Percentiles rank a stretch among this genome's conserved stretches.
Evolutionary conservation across 1,284 basidiomycete species (phyloP).

Genomic region (Leccinum griseonigrum): DNA sequence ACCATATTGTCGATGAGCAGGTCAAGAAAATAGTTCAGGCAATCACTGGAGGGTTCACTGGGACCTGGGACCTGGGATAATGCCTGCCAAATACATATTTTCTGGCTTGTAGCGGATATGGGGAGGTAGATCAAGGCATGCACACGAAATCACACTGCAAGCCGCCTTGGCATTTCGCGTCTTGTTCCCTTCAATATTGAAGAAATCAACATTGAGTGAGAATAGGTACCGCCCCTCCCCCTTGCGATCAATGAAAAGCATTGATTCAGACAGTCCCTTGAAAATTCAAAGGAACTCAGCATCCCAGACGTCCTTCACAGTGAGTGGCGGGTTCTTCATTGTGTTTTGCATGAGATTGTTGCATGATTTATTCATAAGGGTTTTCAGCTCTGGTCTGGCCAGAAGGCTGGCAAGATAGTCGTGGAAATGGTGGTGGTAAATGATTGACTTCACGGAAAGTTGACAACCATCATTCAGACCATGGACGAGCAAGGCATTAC

Average conservation of each 20-base stretch:
- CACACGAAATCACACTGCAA: not conserved
- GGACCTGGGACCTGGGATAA: not conserved
- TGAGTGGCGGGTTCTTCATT: not conserved
- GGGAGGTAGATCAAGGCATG: not conserved
- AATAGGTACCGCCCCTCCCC: not conserved
- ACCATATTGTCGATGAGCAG: not conserved
- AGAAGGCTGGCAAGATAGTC: not conserved
- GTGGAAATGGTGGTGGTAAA: not conserved
- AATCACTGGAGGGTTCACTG: not conserved
- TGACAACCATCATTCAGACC: not conserved
- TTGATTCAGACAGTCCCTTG: not conserved
- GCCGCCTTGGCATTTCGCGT: not conserved
- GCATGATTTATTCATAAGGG: not conserved
- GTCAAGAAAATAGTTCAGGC: not conserved
- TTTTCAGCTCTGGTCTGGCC: not conserved
- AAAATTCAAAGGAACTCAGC: not conserved
- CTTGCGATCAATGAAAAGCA: not conserved
- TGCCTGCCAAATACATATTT: not conserved
- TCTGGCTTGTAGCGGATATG: not conserved
- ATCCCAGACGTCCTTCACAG: not conserved
- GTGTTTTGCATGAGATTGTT: not conserved
- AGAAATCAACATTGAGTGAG: not conserved
- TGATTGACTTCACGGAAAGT: not conserved
- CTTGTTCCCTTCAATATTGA: not conserved
- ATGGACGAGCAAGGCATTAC: not conserved